Evolutionary conservation across 441 rosid genomes (phyloP).

Genomic region (Macaranga tanarius): DNA sequence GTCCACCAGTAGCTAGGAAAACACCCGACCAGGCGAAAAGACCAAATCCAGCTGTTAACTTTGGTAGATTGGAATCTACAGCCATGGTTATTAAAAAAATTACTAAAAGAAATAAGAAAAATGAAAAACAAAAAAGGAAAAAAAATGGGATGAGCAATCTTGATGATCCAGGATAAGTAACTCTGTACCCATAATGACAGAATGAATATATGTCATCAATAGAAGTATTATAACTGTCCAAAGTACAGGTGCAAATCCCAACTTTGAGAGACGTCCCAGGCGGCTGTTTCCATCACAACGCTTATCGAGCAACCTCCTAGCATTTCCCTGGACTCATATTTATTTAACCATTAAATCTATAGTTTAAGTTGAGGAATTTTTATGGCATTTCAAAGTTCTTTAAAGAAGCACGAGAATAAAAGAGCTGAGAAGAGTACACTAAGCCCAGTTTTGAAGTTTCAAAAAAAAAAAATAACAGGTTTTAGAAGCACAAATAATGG

Average conservation of each 20-base stretch:
- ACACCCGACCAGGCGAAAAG: conserved; percentile 88
- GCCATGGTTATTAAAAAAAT: conserved; percentile 16
- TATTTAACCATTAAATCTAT: conserved; percentile 9
- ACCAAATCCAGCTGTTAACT: conserved; percentile 70
- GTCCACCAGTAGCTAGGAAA: conserved; percentile 69
- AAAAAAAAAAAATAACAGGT: not conserved
- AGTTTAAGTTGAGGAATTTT: not conserved
- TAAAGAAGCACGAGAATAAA: not conserved
- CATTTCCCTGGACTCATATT: conserved; percentile 66
- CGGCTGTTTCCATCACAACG: conserved; percentile 64
- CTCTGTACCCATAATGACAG: conserved; percentile 61
- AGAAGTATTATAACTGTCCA: conserved; percentile 68
- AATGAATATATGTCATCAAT: conserved; percentile 56
- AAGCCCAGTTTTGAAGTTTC: not conserved
- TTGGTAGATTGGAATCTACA: conserved; percentile 81
- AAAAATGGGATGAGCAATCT: conserved; percentile 11
- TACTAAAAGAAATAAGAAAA: conserved; percentile 6
- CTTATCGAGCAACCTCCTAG: conserved; percentile 77
- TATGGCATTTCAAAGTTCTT: not conserved
- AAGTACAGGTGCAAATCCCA: conserved; percentile 84
- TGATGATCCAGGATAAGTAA: conserved; percentile 18
- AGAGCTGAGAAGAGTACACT: not conserved
- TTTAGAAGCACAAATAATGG: not conserved
- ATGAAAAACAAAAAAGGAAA: not conserved
- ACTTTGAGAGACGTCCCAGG: conserved; percentile 70